A percentile compares a stretch with the other conserved stretches of the same genome.
Conservation (phyloP, 345 rosid genomes). For the Linum tenue region DNA sequence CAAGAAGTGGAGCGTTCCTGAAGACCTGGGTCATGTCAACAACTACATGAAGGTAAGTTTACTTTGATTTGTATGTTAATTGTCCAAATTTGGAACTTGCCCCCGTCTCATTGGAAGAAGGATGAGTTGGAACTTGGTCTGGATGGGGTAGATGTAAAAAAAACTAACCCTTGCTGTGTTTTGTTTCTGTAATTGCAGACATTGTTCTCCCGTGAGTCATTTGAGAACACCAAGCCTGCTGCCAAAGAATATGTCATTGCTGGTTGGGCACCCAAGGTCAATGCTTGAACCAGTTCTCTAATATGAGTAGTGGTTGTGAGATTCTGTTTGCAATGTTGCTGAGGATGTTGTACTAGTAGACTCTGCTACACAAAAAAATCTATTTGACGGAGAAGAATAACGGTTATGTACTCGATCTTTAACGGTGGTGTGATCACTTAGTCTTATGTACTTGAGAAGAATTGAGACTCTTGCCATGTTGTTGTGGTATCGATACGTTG, state of each 20-base stretch:
- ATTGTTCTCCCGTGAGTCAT: conserved; percentile 53
- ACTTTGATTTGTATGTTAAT: too few species aligned
- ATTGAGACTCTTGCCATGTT: too few species aligned
- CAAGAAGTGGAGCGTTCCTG: conserved; percentile 78
- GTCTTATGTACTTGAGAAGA: too few species aligned
- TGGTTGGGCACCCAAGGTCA: conserved; percentile 80
- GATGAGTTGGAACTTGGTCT: not conserved
- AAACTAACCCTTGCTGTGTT: not conserved
- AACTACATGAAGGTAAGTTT: conserved; percentile 46
- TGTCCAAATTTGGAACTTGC: not conserved
- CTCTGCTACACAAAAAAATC: not conserved
- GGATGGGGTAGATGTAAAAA: too few species aligned
- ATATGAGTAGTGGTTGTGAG: conserved; percentile 6
- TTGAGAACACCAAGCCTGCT: conserved; percentile 51
- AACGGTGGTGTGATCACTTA: too few species aligned
- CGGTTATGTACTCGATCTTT: not conserved
- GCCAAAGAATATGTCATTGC: conserved; percentile 51
- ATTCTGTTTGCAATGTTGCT: conserved; percentile 9
- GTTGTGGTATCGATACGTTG: too few species aligned
- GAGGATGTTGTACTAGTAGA: not conserved
- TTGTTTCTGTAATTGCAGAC: conserved; percentile 23
- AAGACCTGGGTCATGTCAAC: conserved; percentile 44
- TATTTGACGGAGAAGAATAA: not conserved
- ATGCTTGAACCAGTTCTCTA: conserved; percentile 38
- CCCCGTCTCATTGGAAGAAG: too few species aligned